These are phyloP conservation scores for Abelmoschus esculentus DNA, from an alignment of 345 rosid species.

Conservation along the genomic window DNA sequence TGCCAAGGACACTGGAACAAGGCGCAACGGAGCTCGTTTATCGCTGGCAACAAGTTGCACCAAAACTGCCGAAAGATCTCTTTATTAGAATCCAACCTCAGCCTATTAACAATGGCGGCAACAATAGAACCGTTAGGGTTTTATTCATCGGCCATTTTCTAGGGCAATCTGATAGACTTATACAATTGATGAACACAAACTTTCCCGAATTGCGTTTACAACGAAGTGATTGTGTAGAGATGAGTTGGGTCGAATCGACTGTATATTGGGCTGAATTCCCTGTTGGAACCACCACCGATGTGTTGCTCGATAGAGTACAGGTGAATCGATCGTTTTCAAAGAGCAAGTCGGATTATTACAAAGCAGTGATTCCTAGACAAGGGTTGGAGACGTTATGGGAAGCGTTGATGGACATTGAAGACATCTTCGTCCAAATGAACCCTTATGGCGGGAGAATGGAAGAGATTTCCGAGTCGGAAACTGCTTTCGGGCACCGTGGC, in stretches of 20 bases:
- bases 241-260: slow-evolving; percentile 1
- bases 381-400: background rate
- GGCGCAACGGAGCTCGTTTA: slow-evolving; percentile 22
- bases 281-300: background rate
- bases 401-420: background rate
- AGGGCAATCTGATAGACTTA: slow-evolving; percentile 11
- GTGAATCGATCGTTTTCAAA: background rate
- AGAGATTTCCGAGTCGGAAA: background rate
- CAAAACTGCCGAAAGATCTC: slow-evolving; percentile 19
- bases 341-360: background rate
- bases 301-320: slow-evolving; percentile 4
- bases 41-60: slow-evolving; percentile 33
- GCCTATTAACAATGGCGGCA: slow-evolving; percentile 1
- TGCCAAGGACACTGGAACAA: slow-evolving; percentile 23
- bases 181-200: slow-evolving; percentile 7
- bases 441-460: background rate
- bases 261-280: background rate
- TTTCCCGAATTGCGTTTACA: slow-evolving; percentile 33
- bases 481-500: background rate
- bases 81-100: slow-evolving; percentile 26
- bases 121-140: slow-evolving; percentile 20
- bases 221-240: slow-evolving; percentile 17
- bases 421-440: background rate
- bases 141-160: slow-evolving; percentile 18
- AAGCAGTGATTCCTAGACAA: background rate